Evolutionary conservation across 75 land plant species (phyloP), one percentile per base, ranked within the genome.

Genomic region (Picea sitchensis): DNA sequence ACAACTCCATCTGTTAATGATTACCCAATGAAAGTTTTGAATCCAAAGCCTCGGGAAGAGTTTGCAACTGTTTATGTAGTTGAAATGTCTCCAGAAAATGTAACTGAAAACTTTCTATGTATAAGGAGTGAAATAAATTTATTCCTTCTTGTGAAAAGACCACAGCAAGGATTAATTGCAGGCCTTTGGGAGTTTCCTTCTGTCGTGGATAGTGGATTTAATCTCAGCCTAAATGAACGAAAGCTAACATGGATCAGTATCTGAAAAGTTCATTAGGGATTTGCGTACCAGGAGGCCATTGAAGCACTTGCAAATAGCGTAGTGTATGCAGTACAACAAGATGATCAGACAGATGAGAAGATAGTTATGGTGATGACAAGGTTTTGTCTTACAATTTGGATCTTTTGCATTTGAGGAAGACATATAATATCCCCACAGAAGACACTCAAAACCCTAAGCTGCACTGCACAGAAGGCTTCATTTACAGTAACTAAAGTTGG

Each of bases 101-200:
- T 54, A 30, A 51, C 38, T 26, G 47, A 84, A 0, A 26, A 14
- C 3, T 41, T 20, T 15, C 73, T 78, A 20, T 67, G 9, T 58
- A 75, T 56, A 80, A 62, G 20, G 59, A 60, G 77, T 72, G 64
- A 78, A 4, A 60, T 65, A 15, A 57, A 79, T 30, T 61, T 32
- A 21, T 87, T 88, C 61, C 85, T 95, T 72, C 85, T 97, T 69
- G 88, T 91, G 3, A 90, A 90, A 69, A 91, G 99, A 82, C 99
- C 98, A 56, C 80, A 91, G 80, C 84, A 26, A 26, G 26, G 26
- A 26, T 41, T 41, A 41, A 92, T 97, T 76, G 98, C 99, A 74
- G 99, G 99, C 17, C 91, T 97, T 15, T 97, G 99, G 99, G 99
- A 97, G 80, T 97, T 97, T 59, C 98, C 98, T 41, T 88, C 94